Evolutionary conservation across 495 filamentous ascomycete genomes (phyloP), one percentile per base, ranked within the genome.

Genomic region (Penicillium pulvis): DNA sequence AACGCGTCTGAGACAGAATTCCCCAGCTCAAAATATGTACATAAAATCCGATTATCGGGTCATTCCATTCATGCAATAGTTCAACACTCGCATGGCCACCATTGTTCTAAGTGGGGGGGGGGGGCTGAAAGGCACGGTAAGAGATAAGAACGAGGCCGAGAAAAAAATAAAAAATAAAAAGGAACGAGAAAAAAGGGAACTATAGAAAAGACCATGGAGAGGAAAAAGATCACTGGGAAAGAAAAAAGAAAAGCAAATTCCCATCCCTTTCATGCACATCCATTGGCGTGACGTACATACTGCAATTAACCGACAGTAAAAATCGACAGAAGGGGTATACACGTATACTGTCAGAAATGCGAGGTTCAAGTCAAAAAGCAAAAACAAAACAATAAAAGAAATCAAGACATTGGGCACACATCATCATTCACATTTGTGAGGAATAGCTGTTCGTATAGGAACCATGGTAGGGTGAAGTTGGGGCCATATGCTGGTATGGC

Each of bases 381-480:
- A 48, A 45, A 19, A 35, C 33, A 23, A 53, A n/a, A n/a, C n/a
- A n/a, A 31, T 36, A 28, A 31, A 57, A 30, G 44, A 44, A 39
- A 35, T n/a, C 20, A 12, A 53, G 42, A 49, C 51, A 46, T 51
- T 31, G 43, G 64, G 20, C 20, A 23, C 20, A 23, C 20, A 23
- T 23, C 20, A 23, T 23, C 20, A 23, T 23, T 67, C 67, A 64
- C 66, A 67, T 69, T 53, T 51, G 61, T 16, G 66, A 60, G 16
- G 64, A 48, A 59, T 63, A 70, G 19, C 59, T 64, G 4, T 65
- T 59, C 10, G 46, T 48, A 54, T 65, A 67, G 3, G 56, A 55
- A 19, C 45, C 55, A 45, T 7, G 12, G 35, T 68, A 70, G 20
- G 64, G 55, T 24, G 51, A 42, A 10, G 56, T 63, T 4, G 60